Percentiles rank a stretch among this genome's conserved stretches.
These are phyloP conservation scores for Polychaeton citri DNA, from an alignment of 2,329 filamentous ascomycete species.

Conservation along the genomic window DNA sequence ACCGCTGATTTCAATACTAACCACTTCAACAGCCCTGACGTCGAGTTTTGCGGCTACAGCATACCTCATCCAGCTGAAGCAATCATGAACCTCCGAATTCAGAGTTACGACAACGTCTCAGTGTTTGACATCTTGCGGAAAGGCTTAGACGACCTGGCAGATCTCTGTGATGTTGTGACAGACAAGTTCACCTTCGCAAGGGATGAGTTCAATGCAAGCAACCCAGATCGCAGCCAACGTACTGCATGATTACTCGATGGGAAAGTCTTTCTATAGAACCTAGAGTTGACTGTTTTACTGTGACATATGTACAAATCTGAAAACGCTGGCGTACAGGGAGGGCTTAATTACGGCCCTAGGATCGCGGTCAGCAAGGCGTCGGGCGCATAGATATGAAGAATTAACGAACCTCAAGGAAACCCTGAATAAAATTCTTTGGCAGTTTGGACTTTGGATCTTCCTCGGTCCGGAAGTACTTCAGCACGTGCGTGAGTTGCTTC, in stretches of 20 bases:
- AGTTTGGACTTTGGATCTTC: slow-evolving; percentile 62
- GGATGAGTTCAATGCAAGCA: slow-evolving; percentile 42
- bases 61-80: slow-evolving; percentile 93
- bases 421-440: slow-evolving; percentile 81
- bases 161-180: slow-evolving; percentile 85
- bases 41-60: slow-evolving; percentile 96
- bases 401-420: slow-evolving; percentile 75
- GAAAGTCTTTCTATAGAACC: too few species aligned
- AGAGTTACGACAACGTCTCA: slow-evolving; percentile 76
- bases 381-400: slow-evolving; percentile 12
- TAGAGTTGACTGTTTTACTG: slow-evolving; percentile 4
- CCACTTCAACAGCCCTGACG: slow-evolving; percentile 56
- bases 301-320: slow-evolving; percentile 15
- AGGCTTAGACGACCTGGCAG: slow-evolving; percentile 75
- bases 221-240: too few species aligned
- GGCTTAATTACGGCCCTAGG: slow-evolving; percentile 14
- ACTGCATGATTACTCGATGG: too few species aligned
- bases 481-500: slow-evolving; percentile 91
- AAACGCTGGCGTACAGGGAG: neutral
- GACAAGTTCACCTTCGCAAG: slow-evolving; percentile 68
- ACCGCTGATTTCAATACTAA: neutral
- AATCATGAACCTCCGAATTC: slow-evolving; percentile 95
- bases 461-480: slow-evolving; percentile 92
- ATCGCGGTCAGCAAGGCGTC: slow-evolving; percentile 3
- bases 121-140: slow-evolving; percentile 82